Evolutionary conservation across 768 basidiomycete genomes (phyloP), one percentile per base, ranked within the genome.

Genomic region (Naematelia aurantialba): DNA sequence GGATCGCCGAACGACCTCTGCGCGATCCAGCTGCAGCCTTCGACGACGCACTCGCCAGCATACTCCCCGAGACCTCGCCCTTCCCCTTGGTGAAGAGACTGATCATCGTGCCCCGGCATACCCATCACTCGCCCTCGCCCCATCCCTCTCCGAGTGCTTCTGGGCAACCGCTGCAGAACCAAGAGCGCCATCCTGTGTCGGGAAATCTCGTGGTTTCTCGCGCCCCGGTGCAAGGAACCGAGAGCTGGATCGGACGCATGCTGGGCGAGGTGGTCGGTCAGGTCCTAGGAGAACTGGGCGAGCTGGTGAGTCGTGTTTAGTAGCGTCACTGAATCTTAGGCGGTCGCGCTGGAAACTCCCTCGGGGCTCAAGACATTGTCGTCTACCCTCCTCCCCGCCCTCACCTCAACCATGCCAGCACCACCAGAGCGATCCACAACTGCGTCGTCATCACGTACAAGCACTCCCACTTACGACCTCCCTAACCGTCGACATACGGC

Each of bases 251-350:
- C 55, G 89, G 89, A 27, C 91, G 91, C 17, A 79, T 97, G 44
- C 78, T 99, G 56, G 91, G 90, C 17, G 91, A 91, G 70, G 78
- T 96, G 19, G 92, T 90, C 65, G 91, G 91, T 30, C 85, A 87
- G 61, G 84, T 97, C 50, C 80, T 99, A 22, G 84, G 84, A 21
- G 90, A 91, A 74, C 87, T 98, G 65, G 88, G 90, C 34, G 83
- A 84, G 34, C 75, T 96, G 80, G 94, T 96, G 66, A 61, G 88
- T 68, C 13, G 21, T 22, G 11, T n/a, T 21, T 25, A n/a, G 14
- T 26, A n/a, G 21, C 14, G 19, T 44, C 56, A 25, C 57, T 72
- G 1, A 61, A 53, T 0, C 11, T 3, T 58, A 93, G 92, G 83
- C 86, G 30, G 84, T 86, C 76, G 82, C 83, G 0, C 76, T 96